Evolutionary conservation across 2,329 filamentous ascomycete species (phyloP), one percentile per base, ranked within the genome.

Genomic region (Phialemoniopsis sp.): DNA sequence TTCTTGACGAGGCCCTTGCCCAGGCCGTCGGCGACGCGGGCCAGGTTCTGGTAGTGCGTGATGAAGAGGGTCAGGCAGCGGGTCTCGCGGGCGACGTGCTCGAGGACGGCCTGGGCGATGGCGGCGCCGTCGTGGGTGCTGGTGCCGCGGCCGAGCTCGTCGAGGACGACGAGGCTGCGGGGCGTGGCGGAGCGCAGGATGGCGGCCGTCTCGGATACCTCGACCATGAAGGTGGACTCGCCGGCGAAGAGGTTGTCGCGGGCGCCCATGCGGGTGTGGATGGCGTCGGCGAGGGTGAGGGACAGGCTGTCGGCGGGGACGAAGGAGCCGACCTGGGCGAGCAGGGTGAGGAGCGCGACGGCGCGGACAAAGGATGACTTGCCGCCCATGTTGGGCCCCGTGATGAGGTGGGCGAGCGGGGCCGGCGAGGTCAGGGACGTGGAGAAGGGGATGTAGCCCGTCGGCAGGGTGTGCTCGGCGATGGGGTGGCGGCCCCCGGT

Each of bases 341-440:
- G 90, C 53, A 98, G 90, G 35, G 86, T 79, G 46, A 97, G 89
- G 7, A 98, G 79, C 9, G 93, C 91, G 33, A 95, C 82, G 49
- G 90, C 87, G 38, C 93, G 88, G 16, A 98, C 91, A 60, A 95
- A 98, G 42, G 86, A 93, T n/a, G 89, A 95, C 59, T 98, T 98
- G 41, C 93, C 93, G 53, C 93, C 93, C 93, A 98, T 98, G 67
- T 98, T 98, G 21, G 93, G 93, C 0, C 93, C 93, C 0, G 93
- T 98, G 53, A 98, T 84, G 40, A 97, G 82, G 50, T 96, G 78
- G 3, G 89, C 88, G 6, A 87, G 76, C 0, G 80, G 77, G 1
- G 70, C 58, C 2, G 80, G 74, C 4, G 80, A 76, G n/a, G 79
- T 74, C 34, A 97, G 77, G 3, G 77, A 67, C 10, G 89, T 85